phyloP scores from a whole-genome alignment of 2,329 filamentous ascomycete genomes.

The Alternaria angustiovoidea region DNA sequence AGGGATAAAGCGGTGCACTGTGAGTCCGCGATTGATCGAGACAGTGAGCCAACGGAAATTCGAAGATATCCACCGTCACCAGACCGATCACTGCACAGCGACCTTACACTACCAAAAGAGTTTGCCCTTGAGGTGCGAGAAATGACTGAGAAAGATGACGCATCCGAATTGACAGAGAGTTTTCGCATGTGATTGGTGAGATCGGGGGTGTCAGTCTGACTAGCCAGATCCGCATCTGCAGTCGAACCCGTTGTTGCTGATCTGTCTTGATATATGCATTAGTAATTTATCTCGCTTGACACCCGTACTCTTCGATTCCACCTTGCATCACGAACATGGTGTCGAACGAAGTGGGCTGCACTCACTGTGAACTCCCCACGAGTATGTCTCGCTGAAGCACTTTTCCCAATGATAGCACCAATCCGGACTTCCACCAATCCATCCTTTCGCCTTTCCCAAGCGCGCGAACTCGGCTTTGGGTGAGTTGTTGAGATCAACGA shows the following conservation, averaged over 20 bases:
- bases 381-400: conserved; percentile 28
- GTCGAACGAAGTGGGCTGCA: background rate
- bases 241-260: background rate
- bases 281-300: background rate
- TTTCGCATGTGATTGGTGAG: conserved; percentile 19
- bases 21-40: background rate
- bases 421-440: conserved; percentile 24
- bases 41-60: background rate
- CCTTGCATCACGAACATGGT: background rate
- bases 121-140: conserved; percentile 22
- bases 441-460: conserved; percentile 29
- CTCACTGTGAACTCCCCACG: conserved; percentile 19
- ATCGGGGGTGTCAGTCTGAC: background rate
- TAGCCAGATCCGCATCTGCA: background rate
- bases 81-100: conserved; percentile 6
- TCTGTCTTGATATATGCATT: conserved; percentile 2
- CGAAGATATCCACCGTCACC: conserved; percentile 1
- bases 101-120: conserved; percentile 21
- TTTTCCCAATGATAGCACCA: conserved; percentile 27
- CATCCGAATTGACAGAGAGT: conserved; percentile 23
- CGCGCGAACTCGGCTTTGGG: conserved; percentile 35
- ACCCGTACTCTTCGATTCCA: background rate
- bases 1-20: background rate
- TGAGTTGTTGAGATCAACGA: conserved; percentile 13
- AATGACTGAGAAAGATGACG: conserved; percentile 27